Percentiles rank a stretch among this genome's conserved stretches.
Conservation (phyloP, 352 stramenopile species). For the Phytopythium kandeliae region DNA sequence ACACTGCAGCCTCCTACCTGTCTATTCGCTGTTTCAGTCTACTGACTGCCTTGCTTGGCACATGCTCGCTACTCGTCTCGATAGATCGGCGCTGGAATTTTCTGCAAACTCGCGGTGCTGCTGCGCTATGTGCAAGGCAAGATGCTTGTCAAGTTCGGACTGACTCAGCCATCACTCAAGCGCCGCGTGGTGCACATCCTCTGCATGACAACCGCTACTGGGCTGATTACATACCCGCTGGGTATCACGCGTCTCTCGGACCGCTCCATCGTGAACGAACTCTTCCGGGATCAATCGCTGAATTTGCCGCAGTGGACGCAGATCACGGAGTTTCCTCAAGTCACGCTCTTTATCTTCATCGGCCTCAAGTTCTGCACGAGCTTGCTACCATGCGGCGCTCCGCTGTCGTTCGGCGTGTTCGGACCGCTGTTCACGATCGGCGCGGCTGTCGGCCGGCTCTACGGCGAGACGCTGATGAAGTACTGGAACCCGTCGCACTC, state of each 20-base stretch:
- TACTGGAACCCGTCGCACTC: constrained; percentile 75
- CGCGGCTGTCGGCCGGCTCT: constrained; percentile 61
- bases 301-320: constrained; percentile 60
- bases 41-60: neutral
- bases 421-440: constrained; percentile 80
- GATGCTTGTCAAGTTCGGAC: constrained; percentile 44
- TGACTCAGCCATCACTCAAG: constrained; percentile 47
- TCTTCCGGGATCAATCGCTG: constrained; percentile 61
- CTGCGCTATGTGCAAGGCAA: constrained; percentile 43
- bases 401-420: constrained; percentile 77
- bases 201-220: constrained; percentile 52
- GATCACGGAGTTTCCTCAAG: constrained; percentile 43
- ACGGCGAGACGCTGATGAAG: constrained; percentile 74
- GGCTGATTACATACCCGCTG: constrained; percentile 58
- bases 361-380: constrained; percentile 67
- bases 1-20: neutral
- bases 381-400: constrained; percentile 60
- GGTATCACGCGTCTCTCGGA: constrained; percentile 72
- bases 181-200: constrained; percentile 53
- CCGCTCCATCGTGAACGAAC: constrained; percentile 63
- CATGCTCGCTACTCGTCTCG: too few relatives aligned
- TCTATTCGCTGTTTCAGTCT: neutral
- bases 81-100: constrained; percentile 58
- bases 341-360: constrained; percentile 68
- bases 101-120: constrained; percentile 45